Base-by-base conservation (phyloP, 1,284 basidiomycete genomes). In the Quambalaria eucalypti region DNA sequence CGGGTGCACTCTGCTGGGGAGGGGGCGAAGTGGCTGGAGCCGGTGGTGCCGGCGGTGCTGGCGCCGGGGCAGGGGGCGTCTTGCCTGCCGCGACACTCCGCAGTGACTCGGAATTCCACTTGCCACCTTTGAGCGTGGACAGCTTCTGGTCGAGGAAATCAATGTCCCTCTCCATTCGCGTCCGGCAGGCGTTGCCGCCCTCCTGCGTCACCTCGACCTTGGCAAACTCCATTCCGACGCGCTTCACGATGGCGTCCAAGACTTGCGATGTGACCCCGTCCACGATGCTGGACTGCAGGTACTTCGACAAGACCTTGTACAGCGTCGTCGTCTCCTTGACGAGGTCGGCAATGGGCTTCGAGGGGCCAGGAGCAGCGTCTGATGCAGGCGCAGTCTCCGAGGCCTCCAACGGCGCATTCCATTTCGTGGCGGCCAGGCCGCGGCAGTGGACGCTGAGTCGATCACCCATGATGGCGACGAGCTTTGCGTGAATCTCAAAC, bases 381-480 rank as follows among this genome's bases (percentile, higher is more conserved):
- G 53, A 57, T 16, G 51, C 55, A 31, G 21, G 21, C 1, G 51
- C 46, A 14, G 54, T 56, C 1, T 31, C 50, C 25, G 46, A 49
- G 12, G 19, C 44, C 28, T 1, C 16, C 25, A 57, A 51, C 39
- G 57, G 61, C n/a, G 58, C 64, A 21, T 62, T 61, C 66, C 66
- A 68, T 30, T 70, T 64, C 30, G 61, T 53, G 21, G 33, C 49
- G 7, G 85, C 84, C 53, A 92, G 79, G 26, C 84, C 80, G 71
- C 84, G 85, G 73, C 88, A 86, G 76, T 98, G 93, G 1, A 88
- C 85, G 59, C 81, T 84, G 48, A 98, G 80, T 50, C 93, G 83
- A 78, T 98, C 93, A 51, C 90, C 86, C 95, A 99, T 98, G 77
- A 98, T 99, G 33, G 91, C 88, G 50, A 98, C 87, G 52, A 99